Evolutionary conservation across 345 rosid genomes (phyloP), one percentile per base, ranked within the genome.

Genomic region (Combretum micranthum): DNA sequence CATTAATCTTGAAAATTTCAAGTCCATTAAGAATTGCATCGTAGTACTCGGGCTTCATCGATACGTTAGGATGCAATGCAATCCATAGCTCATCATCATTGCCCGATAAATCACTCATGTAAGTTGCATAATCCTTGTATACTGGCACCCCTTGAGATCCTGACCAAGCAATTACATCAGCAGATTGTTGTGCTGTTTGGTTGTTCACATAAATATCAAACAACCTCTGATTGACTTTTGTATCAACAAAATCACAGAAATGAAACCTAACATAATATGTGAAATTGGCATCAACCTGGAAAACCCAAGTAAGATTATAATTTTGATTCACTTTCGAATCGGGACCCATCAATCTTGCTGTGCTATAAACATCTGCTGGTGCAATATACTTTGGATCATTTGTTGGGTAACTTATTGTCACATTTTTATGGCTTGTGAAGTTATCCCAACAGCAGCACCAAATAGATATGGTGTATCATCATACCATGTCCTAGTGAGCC

Each of bases 271-370:
- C 72, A 25, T 80, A 48, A 37, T 82, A 85, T 0, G 77, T 78
- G 64, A 80, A 85, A 37, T 80, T 78, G 26, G 75, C 60, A 66
- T 85, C 88, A 39, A 77, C 75, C 46, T 61, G 63, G 56, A 82
- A 80, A n/a, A 70, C 51, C 92, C 92, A 80, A 16, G 88, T 78
- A 59, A 78, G 70, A 47, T 85, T 85, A 52, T 57, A 80, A n/a
- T 65, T 64, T 39, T 62, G 4, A 61, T 69, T 78, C 15, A 76
- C 56, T 12, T 48, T 55, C 8, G 66, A 42, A 23, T 68, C 20
- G 0, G 66, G 67, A 14, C 88, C 88, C 88, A 80, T 80, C 20
- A 74, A 50, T 60, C 88, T 62, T 12, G 83, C 74, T 7, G 77
- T 76, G 21, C 56, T 53, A 42, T 78, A 82, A 7, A 80, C 78